Evolutionary conservation across 805 yeast species (phyloP), one percentile per base, ranked within the genome.

Genomic region (Maudiozyma turicensis): DNA sequence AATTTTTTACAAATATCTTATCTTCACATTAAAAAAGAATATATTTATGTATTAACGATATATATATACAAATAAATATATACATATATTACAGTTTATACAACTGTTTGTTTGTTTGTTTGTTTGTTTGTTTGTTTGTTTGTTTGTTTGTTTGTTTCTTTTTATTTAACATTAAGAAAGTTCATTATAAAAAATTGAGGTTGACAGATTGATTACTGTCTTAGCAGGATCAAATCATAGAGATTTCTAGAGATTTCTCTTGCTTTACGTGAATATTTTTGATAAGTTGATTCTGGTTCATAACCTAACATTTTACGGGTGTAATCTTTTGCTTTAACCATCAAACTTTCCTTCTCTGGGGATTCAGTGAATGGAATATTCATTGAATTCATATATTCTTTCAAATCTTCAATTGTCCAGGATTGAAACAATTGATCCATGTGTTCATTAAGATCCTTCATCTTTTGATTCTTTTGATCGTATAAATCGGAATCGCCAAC

Each of bases 371-470:
- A 40, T 28, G 32, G 43, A 8, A 30, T 28, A n/a, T 40, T 13
- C 15, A 40, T 15, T 6, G 10, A 28, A 11, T 63, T 59, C 49
- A 76, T 57, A 53, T 75, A 76, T 13, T 65, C 52, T 43, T 54
- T 63, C 49, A 76, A 58, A 48, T 76, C 80, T 28, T 68, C 68
- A 14, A 63, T 64, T 2, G 75, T 65, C 75, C 76, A 75, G 8
- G 68, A 58, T 30, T 69, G 62, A 48, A 74, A 66, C 14, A 68
- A 54, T 2, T 55, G 50, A 6, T 55, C 53, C 56, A 65, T 57
- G 10, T 52, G 57, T 13, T 53, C 43, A 4, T 49, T 45, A n/a
- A 59, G 32, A 8, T 47, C 51, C 31, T 55, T 54, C n/a, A 50
- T 54, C 29, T 51, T 45, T 11, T 48, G 48, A 3, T 48, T 42